phyloP scores from a whole-genome alignment of 306 rosid species.

The Fagus crenata region DNA sequence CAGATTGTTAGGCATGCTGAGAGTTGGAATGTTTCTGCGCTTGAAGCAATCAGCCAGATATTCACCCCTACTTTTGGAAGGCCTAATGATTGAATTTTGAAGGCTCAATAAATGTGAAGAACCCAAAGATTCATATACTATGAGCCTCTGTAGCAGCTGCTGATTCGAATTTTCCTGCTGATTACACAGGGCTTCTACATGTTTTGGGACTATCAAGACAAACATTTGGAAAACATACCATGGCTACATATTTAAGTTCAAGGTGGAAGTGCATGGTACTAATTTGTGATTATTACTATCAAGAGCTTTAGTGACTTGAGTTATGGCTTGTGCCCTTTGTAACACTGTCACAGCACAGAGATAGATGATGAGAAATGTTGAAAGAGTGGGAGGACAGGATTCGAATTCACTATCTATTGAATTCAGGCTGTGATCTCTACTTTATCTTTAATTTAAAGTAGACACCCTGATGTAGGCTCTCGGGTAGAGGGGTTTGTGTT shows the following conservation, averaged over 20 bases:
- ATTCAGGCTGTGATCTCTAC: too few species aligned
- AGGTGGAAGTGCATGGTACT: not conserved
- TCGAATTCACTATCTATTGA: not conserved
- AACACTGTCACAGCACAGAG: not conserved
- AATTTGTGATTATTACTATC: not conserved
- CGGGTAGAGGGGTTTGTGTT: too few species aligned
- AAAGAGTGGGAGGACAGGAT: not conserved
- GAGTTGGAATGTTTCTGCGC: constrained; percentile 84
- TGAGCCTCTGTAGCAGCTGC: not conserved
- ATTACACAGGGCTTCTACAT: not conserved
- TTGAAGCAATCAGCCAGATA: constrained; percentile 81
- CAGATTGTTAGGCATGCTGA: constrained; percentile 87
- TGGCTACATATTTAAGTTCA: not conserved
- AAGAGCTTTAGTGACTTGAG: not conserved
- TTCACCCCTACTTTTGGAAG: constrained; percentile 52
- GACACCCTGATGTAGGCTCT: too few species aligned
- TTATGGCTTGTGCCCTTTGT: not conserved
- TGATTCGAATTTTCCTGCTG: constrained; percentile 3
- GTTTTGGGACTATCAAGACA: not conserved
- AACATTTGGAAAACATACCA: not conserved
- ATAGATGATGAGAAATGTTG: not conserved
- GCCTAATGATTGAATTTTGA: constrained; percentile 23
- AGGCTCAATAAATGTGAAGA: not conserved
- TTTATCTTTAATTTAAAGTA: not conserved
- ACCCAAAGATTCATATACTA: not conserved